Conservation (phyloP, 805 yeast species). For the Scheffersomyces coipomensis region DNA sequence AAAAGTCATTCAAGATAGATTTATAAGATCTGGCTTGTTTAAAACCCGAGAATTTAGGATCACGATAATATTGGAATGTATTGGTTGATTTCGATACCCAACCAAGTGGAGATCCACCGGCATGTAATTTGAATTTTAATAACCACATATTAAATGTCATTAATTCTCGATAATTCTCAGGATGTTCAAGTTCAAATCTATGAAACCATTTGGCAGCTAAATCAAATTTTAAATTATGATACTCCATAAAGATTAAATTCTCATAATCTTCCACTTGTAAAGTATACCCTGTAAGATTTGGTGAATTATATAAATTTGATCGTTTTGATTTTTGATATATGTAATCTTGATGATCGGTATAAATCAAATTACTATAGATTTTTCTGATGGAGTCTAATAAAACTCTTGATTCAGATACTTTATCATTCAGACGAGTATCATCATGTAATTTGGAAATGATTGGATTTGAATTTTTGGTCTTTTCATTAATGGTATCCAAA, state of each 20-base stretch:
- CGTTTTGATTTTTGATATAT: conserved; percentile 19
- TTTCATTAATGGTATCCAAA: not conserved
- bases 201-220: conserved; percentile 40
- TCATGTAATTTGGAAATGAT: not conserved
- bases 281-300: conserved; percentile 9
- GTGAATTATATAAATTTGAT: conserved; percentile 12
- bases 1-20: conserved; percentile 3
- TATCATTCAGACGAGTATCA: not conserved
- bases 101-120: conserved; percentile 29
- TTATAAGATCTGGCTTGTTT: not conserved
- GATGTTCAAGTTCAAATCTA: conserved; percentile 25
- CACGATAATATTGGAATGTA: conserved; percentile 5
- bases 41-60: not conserved
- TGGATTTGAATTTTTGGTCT: not conserved
- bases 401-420: not conserved
- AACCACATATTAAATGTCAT: conserved; percentile 37
- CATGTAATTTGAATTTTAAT: conserved; percentile 27
- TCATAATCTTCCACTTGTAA: conserved; percentile 31
- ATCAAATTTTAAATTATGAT: conserved; percentile 34
- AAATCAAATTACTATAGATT: conserved; percentile 24
- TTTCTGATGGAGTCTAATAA: conserved; percentile 14
- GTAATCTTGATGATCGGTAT: conserved; percentile 9
- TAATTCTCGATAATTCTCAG: conserved; percentile 6
- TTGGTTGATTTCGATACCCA: conserved; percentile 28
- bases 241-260: conserved; percentile 35